phyloP scores from a whole-genome alignment of 352 stramenopile species.

The Saprolegnia diclina region DNA sequence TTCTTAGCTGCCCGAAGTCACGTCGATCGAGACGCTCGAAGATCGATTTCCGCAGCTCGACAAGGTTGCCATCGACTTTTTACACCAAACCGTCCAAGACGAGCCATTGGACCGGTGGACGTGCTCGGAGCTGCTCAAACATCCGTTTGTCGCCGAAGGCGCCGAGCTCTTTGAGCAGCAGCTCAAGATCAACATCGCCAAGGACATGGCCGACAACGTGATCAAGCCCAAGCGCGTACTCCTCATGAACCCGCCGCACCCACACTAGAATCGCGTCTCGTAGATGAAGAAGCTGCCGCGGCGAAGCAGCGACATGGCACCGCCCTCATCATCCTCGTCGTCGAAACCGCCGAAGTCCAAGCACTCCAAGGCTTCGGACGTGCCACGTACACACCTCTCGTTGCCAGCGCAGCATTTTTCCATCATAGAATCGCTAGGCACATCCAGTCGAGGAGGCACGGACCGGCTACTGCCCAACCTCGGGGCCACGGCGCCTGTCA shows the following conservation, averaged over 20 bases:
- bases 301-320: background rate
- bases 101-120: constrained; percentile 78
- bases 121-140: constrained; percentile 62
- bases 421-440: no score
- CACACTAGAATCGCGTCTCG: background rate
- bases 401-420: no score
- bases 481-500: background rate
- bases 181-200: constrained; percentile 60
- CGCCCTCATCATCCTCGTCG: background rate
- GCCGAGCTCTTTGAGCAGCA: constrained; percentile 56
- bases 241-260: background rate
- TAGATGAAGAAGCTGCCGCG: background rate
- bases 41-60: constrained; percentile 61
- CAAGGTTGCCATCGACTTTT: constrained; percentile 56
- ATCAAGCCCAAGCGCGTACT: constrained; percentile 2
- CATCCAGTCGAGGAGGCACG: no score
- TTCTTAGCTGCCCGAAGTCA: constrained; percentile 39
- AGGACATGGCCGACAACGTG: constrained; percentile 51
- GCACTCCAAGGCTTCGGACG: background rate
- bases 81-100: constrained; percentile 66
- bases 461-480: background rate
- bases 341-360: background rate
- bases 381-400: background rate
- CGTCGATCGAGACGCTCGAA: constrained; percentile 53
- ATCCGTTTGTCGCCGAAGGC: constrained; percentile 61